These are phyloP conservation scores for Acanthamoeba triangularis DNA, from an alignment of 208 protist species.

Conservation along the genomic window DNA sequence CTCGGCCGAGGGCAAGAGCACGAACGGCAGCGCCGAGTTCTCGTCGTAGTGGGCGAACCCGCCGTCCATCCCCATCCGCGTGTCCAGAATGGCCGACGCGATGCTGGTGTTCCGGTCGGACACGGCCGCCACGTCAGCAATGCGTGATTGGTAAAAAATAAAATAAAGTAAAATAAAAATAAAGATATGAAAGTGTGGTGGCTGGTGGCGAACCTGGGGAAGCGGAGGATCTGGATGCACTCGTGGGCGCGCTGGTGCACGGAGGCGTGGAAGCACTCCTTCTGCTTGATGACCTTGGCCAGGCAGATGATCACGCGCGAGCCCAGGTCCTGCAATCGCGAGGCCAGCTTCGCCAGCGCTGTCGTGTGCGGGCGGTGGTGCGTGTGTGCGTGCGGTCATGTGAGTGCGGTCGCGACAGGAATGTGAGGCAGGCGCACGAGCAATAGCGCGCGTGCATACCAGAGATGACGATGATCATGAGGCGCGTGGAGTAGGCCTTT, in stretches of 20 bases:
- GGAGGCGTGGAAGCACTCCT: slow-evolving; percentile 45
- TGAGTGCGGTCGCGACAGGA: background rate
- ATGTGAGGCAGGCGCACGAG: background rate
- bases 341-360: slow-evolving; percentile 57
- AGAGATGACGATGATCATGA: slow-evolving; percentile 57
- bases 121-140: background rate
- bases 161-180: background rate
- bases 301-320: slow-evolving; percentile 57
- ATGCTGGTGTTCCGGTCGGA: background rate
- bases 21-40: slow-evolving; percentile 38
- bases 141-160: background rate
- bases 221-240: slow-evolving; percentile 46
- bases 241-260: slow-evolving; percentile 58
- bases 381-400: background rate
- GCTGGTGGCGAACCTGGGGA: slow-evolving; percentile 39
- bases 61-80: background rate
- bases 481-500: slow-evolving; percentile 14
- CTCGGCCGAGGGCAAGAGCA: slow-evolving; percentile 36
- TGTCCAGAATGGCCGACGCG: slow-evolving; percentile 57
- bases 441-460: background rate
- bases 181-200: background rate
- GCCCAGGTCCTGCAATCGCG: slow-evolving; percentile 42
- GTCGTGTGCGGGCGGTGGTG: background rate
- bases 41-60: slow-evolving; percentile 28
- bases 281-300: slow-evolving; percentile 70